These are phyloP conservation scores for Serpula lacrymans DNA, from an alignment of 768 basidiomycete genomes.

Conservation along the genomic window DNA sequence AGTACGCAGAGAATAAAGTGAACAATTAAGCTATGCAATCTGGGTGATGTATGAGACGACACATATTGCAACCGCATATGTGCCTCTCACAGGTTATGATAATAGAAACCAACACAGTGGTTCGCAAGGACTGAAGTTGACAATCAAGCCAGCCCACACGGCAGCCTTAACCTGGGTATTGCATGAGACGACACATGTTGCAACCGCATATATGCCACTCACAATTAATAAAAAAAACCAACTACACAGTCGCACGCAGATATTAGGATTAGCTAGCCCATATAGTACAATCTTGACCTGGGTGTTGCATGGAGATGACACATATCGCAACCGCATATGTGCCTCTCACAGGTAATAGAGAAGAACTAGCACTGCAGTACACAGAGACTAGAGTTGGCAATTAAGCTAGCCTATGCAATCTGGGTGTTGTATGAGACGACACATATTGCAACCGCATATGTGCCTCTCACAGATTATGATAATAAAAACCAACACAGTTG, in stretches of 20 bases:
- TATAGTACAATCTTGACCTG: conserved; percentile 28
- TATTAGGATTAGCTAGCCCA: not conserved
- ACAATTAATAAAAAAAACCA: conserved; percentile 83
- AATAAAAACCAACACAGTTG: conserved; percentile 51
- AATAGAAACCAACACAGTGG: conserved; percentile 51
- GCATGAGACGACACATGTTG: not conserved
- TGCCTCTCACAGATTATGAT: conserved; percentile 18
- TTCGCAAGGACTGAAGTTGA: conserved; percentile 64
- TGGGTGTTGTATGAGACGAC: conserved; percentile 55
- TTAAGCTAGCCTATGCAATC: conserved; percentile 84
- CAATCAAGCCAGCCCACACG: conserved; percentile 66
- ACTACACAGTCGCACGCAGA: conserved; percentile 93
- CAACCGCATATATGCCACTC: conserved; percentile 22
- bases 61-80: conserved; percentile 5
- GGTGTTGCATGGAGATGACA: no score
- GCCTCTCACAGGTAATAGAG: not conserved
- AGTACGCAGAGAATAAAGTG: conserved; percentile 72
- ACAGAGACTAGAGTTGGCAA: conserved; percentile 70
- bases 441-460: conserved; percentile 5
- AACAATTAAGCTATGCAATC: conserved; percentile 79
- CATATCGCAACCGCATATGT: no score
- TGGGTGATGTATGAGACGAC: conserved; percentile 55
- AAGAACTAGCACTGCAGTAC: conserved; percentile 60
- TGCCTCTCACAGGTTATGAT: conserved; percentile 18
- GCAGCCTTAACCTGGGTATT: conserved; percentile 90